These are phyloP conservation scores for Datisca glomerata DNA, from an alignment of 306 rosid species.

Conservation along the genomic window DNA sequence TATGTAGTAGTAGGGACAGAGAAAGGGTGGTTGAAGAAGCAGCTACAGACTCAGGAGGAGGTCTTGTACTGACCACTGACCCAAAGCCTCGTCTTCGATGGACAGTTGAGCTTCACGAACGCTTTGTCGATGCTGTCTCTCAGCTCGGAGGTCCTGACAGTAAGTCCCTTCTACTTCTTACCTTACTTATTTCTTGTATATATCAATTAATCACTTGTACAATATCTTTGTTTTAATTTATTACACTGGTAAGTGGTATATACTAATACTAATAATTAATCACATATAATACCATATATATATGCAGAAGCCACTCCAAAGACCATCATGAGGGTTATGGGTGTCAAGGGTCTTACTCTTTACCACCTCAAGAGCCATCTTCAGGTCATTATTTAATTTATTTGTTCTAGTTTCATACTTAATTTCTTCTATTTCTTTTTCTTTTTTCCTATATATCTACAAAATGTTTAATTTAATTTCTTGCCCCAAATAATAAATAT, in stretches of 20 bases:
- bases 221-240: too few relatives aligned
- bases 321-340: slow-evolving; percentile 99
- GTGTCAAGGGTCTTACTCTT: slow-evolving; percentile 99
- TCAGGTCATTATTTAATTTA: slow-evolving; percentile 49
- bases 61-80: slow-evolving; percentile 98
- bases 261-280: too few relatives aligned
- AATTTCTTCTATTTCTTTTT: slow-evolving; percentile 15
- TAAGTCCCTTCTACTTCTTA: slow-evolving; percentile 18
- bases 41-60: too few relatives aligned
- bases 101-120: slow-evolving; percentile 98
- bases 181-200: background rate
- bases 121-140: slow-evolving; percentile 94
- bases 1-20: too few relatives aligned
- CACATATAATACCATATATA: too few relatives aligned
- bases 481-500: too few relatives aligned
- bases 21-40: too few relatives aligned
- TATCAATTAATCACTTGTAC: background rate
- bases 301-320: slow-evolving; percentile 91
- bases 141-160: slow-evolving; percentile 99
- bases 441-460: background rate
- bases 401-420: slow-evolving; percentile 8
- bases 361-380: slow-evolving; percentile 99
- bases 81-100: slow-evolving; percentile 99
- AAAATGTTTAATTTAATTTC: background rate
- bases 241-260: too few relatives aligned